These are phyloP conservation scores for Leishmania lainsoni DNA, from an alignment of 208 protist genomes.

Conservation along the genomic window DNA sequence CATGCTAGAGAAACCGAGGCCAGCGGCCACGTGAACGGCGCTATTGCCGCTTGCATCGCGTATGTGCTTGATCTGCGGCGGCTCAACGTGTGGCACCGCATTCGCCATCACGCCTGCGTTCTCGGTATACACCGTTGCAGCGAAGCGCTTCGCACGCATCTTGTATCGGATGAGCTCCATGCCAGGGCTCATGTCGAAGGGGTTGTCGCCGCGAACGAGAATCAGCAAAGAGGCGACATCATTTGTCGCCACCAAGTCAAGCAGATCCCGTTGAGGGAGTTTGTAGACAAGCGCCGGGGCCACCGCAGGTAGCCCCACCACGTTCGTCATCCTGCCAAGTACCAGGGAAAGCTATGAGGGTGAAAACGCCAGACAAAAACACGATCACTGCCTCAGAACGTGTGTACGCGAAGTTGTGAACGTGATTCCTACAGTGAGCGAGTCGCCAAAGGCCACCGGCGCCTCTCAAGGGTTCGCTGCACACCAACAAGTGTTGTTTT, in stretches of 20 bases:
- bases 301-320: neutral
- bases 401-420: neutral
- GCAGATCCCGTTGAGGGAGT: constrained; percentile 32
- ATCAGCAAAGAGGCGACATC: constrained; percentile 55
- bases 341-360: neutral
- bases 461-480: neutral
- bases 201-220: constrained; percentile 53
- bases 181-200: constrained; percentile 65
- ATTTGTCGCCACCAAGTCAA: constrained; percentile 57
- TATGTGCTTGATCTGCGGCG: constrained; percentile 21
- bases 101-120: constrained; percentile 42
- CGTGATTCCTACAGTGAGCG: neutral
- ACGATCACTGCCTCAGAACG: neutral
- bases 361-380: neutral
- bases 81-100: constrained; percentile 33
- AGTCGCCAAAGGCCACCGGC: neutral
- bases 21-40: constrained; percentile 51
- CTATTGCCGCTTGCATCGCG: constrained; percentile 47
- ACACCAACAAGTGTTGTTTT: neutral
- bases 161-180: constrained; percentile 51
- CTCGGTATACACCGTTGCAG: constrained; percentile 24
- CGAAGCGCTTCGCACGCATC: neutral
- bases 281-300: constrained; percentile 17
- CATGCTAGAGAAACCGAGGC: constrained; percentile 32
- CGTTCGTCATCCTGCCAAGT: constrained; percentile 3